Base-by-base conservation (phyloP, 225 moss, liverwort and hornwort species). In the Marchantia polymorpha region DNA sequence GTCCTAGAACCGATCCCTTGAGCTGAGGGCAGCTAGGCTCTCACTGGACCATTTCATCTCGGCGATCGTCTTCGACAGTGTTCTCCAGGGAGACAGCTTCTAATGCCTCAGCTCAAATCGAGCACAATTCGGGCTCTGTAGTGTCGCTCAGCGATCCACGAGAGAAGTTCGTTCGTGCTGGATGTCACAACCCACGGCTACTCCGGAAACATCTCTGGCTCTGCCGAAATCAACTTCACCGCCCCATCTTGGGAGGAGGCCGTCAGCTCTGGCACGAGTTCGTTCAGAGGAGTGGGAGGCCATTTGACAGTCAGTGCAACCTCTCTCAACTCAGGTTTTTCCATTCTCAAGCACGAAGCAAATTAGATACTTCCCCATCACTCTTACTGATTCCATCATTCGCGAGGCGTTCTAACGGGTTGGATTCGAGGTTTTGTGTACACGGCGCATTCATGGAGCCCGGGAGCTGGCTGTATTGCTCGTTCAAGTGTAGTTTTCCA, bases 281-380 rank as follows among this genome's bases (percentile, higher is more conserved):
- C 56, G n/a, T 2, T n/a, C n/a, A 14, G 75, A 56, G 0, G 30
- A 13, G 75, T 27, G 17, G 3, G 9, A 14, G 75, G 75, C 15
- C 29, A 52, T n/a, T 55, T 60, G 55, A 75, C 54, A 6, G 75
- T 58, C 31, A 75, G 55, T 20, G 6, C 58, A 7, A 12, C 56
- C 0, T 26, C 15, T 75, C 55, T 27, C 54, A 75, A 58, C 12
- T 56, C 75, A 12, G 52, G 25, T n/a, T 50, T 50, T 23, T 73
- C 10, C 73, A 56, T 75, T 29, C 6, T 75, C 54, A 75, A 58
- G 51, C 58, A 75, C 26, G 75, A 75, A 3, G 75, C 59, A 30
- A 12, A 6, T 31, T 9, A 53, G 52, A 7, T 6, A 4, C 72
- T 73, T 11, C 69, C 69, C 13, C 13, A 56, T 12, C n/a, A n/a